Conservation (phyloP, 2,329 filamentous ascomycete genomes). For the Alternaria hordeiaustralica region DNA sequence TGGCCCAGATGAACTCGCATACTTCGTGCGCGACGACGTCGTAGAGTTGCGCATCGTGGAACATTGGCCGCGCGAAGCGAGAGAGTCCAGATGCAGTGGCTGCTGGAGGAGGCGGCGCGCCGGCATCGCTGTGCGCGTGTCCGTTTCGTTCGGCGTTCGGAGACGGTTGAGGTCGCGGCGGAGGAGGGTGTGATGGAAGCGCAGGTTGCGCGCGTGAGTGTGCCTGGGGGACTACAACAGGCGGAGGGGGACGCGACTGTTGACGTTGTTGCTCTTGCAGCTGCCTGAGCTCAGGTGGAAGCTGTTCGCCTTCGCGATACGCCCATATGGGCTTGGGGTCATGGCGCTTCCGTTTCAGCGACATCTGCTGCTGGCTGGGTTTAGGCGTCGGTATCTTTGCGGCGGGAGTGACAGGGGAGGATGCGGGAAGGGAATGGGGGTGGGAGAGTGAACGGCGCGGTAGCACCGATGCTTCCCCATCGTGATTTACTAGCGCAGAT, state of each 20-base stretch:
- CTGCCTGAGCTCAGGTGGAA: conserved; percentile 32
- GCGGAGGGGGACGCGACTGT: conserved; percentile 29
- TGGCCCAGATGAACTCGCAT: conserved; percentile 80
- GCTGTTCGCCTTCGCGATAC: conserved; percentile 35
- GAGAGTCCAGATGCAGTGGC: conserved; percentile 20
- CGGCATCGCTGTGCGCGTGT: conserved; percentile 16
- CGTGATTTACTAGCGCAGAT: conserved; percentile 44
- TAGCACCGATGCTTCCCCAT: conserved; percentile 36
- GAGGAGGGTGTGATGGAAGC: conserved; percentile 22
- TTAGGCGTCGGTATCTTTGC: conserved; percentile 38
- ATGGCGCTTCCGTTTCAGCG: conserved; percentile 44
- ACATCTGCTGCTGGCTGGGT: conserved; percentile 34
- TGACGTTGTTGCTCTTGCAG: conserved; percentile 32
- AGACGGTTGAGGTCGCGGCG: conserved; percentile 16
- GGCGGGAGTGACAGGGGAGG: conserved; percentile 36
- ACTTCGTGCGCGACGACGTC: conserved; percentile 77
- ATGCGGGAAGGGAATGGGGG: conserved; percentile 32
- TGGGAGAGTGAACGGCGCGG: conserved; percentile 42
- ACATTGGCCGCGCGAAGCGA: conserved; percentile 66
- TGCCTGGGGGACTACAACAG: conserved; percentile 20
- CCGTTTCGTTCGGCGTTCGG: conserved; percentile 28
- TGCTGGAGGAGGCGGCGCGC: conserved; percentile 16
- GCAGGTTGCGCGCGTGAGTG: conserved; percentile 23
- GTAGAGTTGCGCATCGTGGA: conserved; percentile 68
- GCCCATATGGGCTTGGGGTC: conserved; percentile 49